These are phyloP conservation scores for Didymella lethalis DNA, from an alignment of 2,329 filamentous ascomycete species.

Conservation along the genomic window DNA sequence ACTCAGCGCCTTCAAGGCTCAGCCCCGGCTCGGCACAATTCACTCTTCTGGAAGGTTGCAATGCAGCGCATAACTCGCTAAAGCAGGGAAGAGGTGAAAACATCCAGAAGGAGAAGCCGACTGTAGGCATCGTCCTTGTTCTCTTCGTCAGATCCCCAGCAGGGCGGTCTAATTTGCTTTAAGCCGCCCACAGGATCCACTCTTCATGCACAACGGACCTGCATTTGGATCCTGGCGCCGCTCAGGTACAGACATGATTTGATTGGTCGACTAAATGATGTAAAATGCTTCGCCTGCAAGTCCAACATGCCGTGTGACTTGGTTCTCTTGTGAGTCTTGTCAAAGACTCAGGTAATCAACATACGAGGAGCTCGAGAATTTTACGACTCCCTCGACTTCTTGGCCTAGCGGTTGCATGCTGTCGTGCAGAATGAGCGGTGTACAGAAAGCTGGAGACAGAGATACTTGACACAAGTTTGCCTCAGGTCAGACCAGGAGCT, in stretches of 20 bases:
- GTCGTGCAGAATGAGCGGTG: slow-evolving; percentile 2
- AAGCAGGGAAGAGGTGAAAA: neutral
- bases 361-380: neutral
- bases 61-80: slow-evolving; percentile 3
- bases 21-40: slow-evolving; percentile 1
- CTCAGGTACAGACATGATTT: slow-evolving; percentile 16
- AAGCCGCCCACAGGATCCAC: slow-evolving; percentile 14
- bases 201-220: slow-evolving; percentile 18
- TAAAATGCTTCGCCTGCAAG: slow-evolving; percentile 17
- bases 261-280: slow-evolving; percentile 9
- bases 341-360: neutral
- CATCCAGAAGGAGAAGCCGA: neutral
- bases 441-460: neutral
- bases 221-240: slow-evolving; percentile 19
- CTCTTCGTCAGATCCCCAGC: slow-evolving; percentile 10
- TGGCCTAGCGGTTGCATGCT: neutral
- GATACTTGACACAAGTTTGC: slow-evolving; percentile 3
- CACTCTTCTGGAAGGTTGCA: slow-evolving; percentile 1
- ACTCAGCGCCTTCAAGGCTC: slow-evolving; percentile 1
- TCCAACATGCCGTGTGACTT: slow-evolving; percentile 12
- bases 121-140: slow-evolving; percentile 6
- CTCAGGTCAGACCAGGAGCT: slow-evolving; percentile 10
- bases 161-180: slow-evolving; percentile 21
- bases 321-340: neutral
- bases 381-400: neutral